Conservation (phyloP, 345 rosid species). For the Raphanus raphanistrum region DNA sequence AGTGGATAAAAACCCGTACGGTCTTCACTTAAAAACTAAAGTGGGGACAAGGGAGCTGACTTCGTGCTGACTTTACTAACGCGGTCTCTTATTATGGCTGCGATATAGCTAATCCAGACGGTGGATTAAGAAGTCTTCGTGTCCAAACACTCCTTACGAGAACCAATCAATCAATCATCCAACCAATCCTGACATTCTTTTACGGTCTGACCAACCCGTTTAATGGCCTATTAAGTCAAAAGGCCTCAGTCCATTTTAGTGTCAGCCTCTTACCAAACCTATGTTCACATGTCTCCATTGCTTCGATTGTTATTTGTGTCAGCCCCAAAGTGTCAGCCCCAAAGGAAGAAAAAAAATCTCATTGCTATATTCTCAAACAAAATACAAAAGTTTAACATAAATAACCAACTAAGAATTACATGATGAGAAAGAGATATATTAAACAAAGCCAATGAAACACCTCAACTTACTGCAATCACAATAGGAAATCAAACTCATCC, state of each 20-base stretch:
- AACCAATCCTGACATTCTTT: not conserved
- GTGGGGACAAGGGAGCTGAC: conserved; percentile 25
- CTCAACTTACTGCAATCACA: no score
- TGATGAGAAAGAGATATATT: no score
- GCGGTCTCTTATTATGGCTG: conserved; percentile 13
- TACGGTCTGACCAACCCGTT: not conserved
- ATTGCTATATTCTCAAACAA: no score
- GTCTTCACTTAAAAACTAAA: not conserved
- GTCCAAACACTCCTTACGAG: conserved; percentile 24
- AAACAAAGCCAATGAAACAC: no score
- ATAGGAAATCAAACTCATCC: not conserved
- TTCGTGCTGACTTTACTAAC: conserved; percentile 25
- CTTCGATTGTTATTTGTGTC: no score
- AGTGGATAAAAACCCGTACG: conserved; percentile 15
- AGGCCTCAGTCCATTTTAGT: not conserved
- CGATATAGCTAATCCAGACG: conserved; percentile 18
- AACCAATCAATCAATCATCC: not conserved
- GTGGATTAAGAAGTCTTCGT: conserved; percentile 2
- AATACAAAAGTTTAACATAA: no score
- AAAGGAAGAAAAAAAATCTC: no score
- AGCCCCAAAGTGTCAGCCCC: no score
- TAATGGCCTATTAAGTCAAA: not conserved
- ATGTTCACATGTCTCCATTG: not conserved
- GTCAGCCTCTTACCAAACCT: not conserved
- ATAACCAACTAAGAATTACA: no score